phyloP scores from a whole-genome alignment of 805 yeast genomes.

The Crinitomyces ghanaensis region DNA sequence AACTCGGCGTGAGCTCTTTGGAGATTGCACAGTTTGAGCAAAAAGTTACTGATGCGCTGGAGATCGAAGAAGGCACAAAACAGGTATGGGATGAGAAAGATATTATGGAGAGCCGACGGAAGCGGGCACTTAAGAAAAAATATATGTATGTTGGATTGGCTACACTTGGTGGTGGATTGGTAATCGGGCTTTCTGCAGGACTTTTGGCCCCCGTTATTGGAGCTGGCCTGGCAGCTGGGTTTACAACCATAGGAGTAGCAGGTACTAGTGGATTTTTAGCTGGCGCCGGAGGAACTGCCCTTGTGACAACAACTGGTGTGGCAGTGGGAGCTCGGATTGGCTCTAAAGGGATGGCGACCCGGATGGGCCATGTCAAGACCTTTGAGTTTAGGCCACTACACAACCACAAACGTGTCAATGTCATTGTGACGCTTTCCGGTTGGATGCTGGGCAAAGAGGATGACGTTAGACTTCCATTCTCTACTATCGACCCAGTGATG shows the following conservation, averaged over 20 bases:
- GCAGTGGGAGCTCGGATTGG: constrained; percentile 89
- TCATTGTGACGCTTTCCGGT: constrained; percentile 84
- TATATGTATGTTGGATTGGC: constrained; percentile 87
- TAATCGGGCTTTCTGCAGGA: constrained; percentile 92
- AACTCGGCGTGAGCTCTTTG: constrained; percentile 44
- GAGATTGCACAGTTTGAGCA: constrained; percentile 85
- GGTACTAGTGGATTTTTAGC: constrained; percentile 93
- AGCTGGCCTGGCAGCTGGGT: constrained; percentile 95
- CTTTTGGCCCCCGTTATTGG: constrained; percentile 95
- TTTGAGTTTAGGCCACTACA: constrained; percentile 90
- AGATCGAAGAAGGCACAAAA: constrained; percentile 72
- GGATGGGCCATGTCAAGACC: constrained; percentile 87
- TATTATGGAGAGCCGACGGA: constrained; percentile 61
- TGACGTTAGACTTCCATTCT: constrained; percentile 92
- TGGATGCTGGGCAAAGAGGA: constrained; percentile 96
- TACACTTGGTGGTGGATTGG: constrained; percentile 89
- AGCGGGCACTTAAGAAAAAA: constrained; percentile 51
- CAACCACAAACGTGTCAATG: constrained; percentile 76
- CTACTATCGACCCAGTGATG: constrained; percentile 95
- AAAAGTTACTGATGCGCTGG: constrained; percentile 80
- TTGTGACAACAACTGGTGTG: constrained; percentile 86
- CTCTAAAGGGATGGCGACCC: constrained; percentile 64
- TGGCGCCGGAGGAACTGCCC: constrained; percentile 93
- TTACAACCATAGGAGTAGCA: constrained; percentile 84
- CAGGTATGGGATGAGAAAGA: constrained; percentile 65